Evolutionary conservation across 768 basidiomycete genomes (phyloP), one percentile per base, ranked within the genome.

Genomic region (Serpula lacrymans): DNA sequence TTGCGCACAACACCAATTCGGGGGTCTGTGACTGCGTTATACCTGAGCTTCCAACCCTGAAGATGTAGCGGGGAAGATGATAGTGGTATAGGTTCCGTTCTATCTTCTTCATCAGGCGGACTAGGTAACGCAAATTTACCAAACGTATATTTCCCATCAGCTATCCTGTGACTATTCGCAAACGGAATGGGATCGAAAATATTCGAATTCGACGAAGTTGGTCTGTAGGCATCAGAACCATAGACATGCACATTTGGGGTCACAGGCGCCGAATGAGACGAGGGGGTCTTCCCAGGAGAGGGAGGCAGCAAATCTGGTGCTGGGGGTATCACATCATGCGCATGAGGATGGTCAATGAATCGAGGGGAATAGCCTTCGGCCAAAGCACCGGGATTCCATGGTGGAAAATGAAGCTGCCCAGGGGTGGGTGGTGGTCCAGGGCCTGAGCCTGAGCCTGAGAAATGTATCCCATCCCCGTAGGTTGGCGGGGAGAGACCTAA

Each of bases 171-270:
- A 31, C 72, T 76, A 8, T 68, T 58, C 0, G 82, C 75, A 45
- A 92, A 90, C 0, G 82, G 78, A 18, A 92, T 85, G 0, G 88
- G 80, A 26, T 88, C 84, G 45, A 88, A 91, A 20, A 63, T 57
- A 37, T 48, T 53, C 54, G 50, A 46, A 59, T 44, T 37, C 40
- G 18, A 45, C 27, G 45, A 7, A 3, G 41, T 10, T 46, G 57
- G 38, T 44, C 45, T 45, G 48, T 36, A 31, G 46, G 49, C 28
- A 28, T 51, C 52, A 32, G 48, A 48, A 16, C 68, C 69, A 4
- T 48, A 29, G 4, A 81, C 58, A 17, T 72, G 70, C 1, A 84
- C 69, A 45, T 68, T 63, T 14, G 82, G 81, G 10, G 78, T 81
- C 13, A 67, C 54, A 5, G 79, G 79, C 3, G 62, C 67, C 9